Evolutionary conservation across 805 yeast genomes (phyloP), one percentile per base, ranked within the genome.

Genomic region (Cyberlindnera galapagoensis): DNA sequence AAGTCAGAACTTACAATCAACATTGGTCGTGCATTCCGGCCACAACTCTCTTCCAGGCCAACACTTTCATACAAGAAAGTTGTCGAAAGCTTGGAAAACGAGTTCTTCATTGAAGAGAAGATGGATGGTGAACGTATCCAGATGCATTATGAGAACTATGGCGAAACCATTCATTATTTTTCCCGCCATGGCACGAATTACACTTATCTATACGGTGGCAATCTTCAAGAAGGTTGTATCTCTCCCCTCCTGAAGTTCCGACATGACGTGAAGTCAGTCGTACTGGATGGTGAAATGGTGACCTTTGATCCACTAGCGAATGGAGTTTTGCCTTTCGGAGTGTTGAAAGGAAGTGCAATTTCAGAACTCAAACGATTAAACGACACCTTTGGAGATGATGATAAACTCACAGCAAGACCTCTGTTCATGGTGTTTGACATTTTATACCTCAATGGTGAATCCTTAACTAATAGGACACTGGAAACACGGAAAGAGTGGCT

Each of bases 111-210:
- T 8, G 97, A 90, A 49, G 97, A 90, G 52, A 90, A 90, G 52
- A 69, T 87, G 60, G 97, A 90, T 56, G 98, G 97, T 3, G 97
- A 90, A 54, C 60, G 98, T 43, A 75, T 85, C 46, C 78, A 84
- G 33, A 43, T 87, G 28, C 98, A 90, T 52, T 73, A 76, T 60
- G 36, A 38, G 21, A 58, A 72, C 7, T 51, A 51, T 36, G 78
- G 71, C 9, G 46, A 48, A 23, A 38, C 36, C 21, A 46, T 54
- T n/a, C 49, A 44, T 26, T 50, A 44, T 18, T 55, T 59, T 59
- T 76, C 84, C 31, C 65, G 95, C 44, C 69, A 76, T 28, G 81
- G 82, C 7, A 74, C 74, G 32, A 95, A 87, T 45, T 84, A 76
- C 47, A 74, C 94, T 0, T 56, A 68, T 34, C 57, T 78, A 9